phyloP scores from a whole-genome alignment of 352 stramenopile species.

The Phytophthora podocarpi region DNA sequence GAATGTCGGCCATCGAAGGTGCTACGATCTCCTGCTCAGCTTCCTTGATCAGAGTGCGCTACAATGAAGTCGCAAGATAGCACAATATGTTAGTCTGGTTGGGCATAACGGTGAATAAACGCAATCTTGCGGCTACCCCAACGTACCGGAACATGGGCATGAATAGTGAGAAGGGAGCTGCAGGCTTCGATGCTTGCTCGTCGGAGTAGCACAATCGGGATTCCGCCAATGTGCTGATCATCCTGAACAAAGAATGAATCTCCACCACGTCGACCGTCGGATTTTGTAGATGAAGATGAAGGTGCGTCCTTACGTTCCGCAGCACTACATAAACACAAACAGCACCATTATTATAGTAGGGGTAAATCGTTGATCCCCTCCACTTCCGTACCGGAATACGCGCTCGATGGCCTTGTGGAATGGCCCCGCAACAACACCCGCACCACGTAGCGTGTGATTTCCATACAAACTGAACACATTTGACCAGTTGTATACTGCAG shows the following conservation, averaged over 20 bases:
- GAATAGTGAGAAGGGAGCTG: constrained; percentile 80
- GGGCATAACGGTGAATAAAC: neutral
- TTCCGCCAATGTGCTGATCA: constrained; percentile 73
- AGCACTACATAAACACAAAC: constrained; percentile 19
- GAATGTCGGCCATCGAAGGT: constrained; percentile 66
- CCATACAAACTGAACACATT: constrained; percentile 83
- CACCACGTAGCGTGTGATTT: constrained; percentile 81
- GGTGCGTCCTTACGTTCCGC: constrained; percentile 40
- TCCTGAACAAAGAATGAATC: constrained; percentile 63
- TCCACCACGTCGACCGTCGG: constrained; percentile 40
- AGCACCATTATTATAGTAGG: neutral
- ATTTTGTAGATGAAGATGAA: constrained; percentile 40
- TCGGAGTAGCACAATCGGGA: constrained; percentile 74
- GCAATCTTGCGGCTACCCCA: neutral
- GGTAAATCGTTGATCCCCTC: neutral
- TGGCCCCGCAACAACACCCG: constrained; percentile 72
- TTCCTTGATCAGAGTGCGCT: constrained; percentile 76
- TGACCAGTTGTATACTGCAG: constrained; percentile 87
- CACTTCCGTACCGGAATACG: constrained; percentile 45
- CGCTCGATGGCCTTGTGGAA: constrained; percentile 85
- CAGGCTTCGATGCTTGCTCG: constrained; percentile 83
- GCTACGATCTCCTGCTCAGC: constrained; percentile 73
- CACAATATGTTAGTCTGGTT: neutral
- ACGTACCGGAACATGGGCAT: constrained; percentile 65
- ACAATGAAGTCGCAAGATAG: neutral